Conservation (phyloP, 805 yeast genomes). For the Ogataea methanolica region DNA sequence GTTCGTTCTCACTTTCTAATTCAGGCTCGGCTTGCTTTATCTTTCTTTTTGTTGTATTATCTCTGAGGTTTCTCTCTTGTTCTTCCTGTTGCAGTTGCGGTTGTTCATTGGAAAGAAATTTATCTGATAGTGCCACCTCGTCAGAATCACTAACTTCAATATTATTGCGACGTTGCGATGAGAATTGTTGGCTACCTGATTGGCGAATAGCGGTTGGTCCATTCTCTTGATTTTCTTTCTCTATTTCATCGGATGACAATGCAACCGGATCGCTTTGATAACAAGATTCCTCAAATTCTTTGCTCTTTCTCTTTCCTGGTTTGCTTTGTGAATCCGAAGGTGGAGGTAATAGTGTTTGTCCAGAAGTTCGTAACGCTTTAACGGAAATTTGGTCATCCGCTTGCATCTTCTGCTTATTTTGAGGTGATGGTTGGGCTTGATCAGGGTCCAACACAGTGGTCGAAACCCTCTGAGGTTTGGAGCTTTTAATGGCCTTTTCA, state of each 20-base stretch:
- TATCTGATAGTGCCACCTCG: not conserved
- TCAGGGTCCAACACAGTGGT: no score
- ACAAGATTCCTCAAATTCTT: not conserved
- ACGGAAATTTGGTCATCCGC: no score
- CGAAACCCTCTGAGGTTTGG: no score
- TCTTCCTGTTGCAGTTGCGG: not conserved
- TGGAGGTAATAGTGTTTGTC: not conserved
- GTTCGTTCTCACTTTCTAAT: not conserved
- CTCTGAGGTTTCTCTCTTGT: not conserved
- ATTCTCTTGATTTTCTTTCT: slow-evolving; percentile 3
- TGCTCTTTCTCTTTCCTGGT: not conserved
- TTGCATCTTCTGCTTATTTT: no score
- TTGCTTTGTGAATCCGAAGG: not conserved
- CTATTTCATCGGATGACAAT: slow-evolving; percentile 10
- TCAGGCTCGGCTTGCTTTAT: not conserved
- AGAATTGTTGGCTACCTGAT: not conserved
- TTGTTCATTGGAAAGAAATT: not conserved
- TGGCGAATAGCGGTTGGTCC: not conserved
- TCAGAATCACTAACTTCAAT: not conserved
- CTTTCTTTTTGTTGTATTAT: not conserved
- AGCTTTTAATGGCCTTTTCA: no score
- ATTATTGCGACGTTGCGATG: not conserved
- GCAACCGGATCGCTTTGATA: slow-evolving; percentile 1
- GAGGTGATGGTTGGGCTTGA: no score
- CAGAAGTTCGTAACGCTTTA: no score